A percentile compares a stretch with the other conserved stretches of the same genome.
Evolutionary conservation across 2,329 filamentous ascomycete species (phyloP).

Genomic region (Calycina marina): DNA sequence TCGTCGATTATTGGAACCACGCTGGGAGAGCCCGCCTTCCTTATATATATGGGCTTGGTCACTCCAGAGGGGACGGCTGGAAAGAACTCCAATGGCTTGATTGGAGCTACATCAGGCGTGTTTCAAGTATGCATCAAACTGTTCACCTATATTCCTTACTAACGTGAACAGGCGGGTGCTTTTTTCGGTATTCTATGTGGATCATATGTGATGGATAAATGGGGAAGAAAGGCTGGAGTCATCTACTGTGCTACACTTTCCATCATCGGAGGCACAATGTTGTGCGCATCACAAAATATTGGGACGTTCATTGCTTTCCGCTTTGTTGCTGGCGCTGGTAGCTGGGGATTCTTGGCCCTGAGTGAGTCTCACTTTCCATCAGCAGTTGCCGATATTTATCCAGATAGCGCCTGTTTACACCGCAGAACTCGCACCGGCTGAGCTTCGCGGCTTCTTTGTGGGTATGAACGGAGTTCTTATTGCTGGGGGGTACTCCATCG

Average conservation of each 20-base stretch:
- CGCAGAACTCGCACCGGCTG: background rate
- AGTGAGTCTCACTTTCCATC: background rate
- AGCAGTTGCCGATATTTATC: background rate
- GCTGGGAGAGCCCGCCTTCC: constrained; percentile 2
- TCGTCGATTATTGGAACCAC: background rate
- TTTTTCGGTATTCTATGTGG: background rate
- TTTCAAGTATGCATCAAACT: too few relatives aligned
- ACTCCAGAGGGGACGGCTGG: background rate
- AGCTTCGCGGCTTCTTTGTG: background rate
- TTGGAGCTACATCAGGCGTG: background rate
- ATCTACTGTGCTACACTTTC: too few relatives aligned
- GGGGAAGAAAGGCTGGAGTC: constrained; percentile 1
- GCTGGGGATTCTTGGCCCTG: background rate
- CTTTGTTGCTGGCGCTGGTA: background rate
- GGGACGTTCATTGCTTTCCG: constrained; percentile 3
- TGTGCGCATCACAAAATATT: background rate
- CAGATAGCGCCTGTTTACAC: background rate
- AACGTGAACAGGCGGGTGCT: too few relatives aligned
- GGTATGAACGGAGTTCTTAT: background rate
- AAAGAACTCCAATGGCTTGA: background rate
- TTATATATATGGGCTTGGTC: constrained; percentile 2
- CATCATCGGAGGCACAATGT: background rate
- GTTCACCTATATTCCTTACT: too few relatives aligned
- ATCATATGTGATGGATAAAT: background rate
- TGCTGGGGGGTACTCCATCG: constrained; percentile 1